phyloP scores from a whole-genome alignment of 2,329 filamentous ascomycete species.

The Colletotrichum magnum region DNA sequence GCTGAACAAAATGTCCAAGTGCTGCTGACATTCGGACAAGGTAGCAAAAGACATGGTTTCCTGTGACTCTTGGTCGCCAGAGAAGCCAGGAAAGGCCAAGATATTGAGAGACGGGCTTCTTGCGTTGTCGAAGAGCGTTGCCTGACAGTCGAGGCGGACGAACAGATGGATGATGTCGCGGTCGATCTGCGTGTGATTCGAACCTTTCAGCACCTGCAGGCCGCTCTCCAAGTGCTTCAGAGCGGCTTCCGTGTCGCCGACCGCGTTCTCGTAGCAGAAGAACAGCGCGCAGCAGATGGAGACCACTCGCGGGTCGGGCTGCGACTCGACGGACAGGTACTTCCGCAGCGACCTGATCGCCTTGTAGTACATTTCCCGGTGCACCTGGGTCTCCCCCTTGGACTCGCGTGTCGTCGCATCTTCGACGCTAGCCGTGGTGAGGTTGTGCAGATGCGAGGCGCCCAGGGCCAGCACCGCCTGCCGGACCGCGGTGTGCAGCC shows the following conservation, averaged over 20 bases:
- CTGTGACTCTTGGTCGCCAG: not conserved
- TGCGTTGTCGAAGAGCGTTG: conserved; percentile 34
- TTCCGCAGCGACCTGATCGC: conserved; percentile 36
- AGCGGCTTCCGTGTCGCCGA: conserved; percentile 36
- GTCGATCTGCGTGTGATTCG: not conserved
- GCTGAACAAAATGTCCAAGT: conserved; percentile 1
- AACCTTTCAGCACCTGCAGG: conserved; percentile 8
- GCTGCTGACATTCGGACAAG: not conserved
- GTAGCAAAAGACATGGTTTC: not conserved
- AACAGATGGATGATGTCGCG: conserved; percentile 10
- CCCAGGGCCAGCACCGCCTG: conserved; percentile 39
- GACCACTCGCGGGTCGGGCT: not conserved
- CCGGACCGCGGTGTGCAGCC: conserved; percentile 36
- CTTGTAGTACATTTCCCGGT: conserved; percentile 29
- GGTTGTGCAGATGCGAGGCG: conserved; percentile 27
- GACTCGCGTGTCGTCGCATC: not conserved
- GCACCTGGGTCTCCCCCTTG: too few species aligned
- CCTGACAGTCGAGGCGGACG: conserved; percentile 33
- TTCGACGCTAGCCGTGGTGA: not conserved
- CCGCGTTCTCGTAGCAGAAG: conserved; percentile 38
- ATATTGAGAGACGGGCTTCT: too few species aligned
- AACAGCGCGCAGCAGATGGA: conserved; percentile 38
- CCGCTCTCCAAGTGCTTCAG: conserved; percentile 35
- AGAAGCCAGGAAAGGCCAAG: too few species aligned
- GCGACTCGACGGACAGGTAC: conserved; percentile 1